These are phyloP conservation scores for Coriaria nepalensis DNA, from an alignment of 306 rosid genomes.

Conservation along the genomic window DNA sequence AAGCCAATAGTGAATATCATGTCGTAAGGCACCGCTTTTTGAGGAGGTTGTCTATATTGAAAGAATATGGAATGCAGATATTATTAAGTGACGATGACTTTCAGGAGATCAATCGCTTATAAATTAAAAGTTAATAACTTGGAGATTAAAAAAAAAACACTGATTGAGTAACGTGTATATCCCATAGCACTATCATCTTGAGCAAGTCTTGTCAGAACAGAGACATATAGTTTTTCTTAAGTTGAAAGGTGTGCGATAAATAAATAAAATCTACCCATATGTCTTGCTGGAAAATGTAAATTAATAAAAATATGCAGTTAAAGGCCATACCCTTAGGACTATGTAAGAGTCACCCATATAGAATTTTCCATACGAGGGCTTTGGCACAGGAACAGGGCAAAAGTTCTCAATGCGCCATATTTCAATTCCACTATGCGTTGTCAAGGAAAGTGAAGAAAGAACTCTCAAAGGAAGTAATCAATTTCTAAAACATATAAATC, in stretches of 20 bases:
- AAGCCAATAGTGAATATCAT: conserved; percentile 82
- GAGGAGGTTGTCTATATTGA: conserved; percentile 46
- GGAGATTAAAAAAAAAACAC: too few relatives aligned
- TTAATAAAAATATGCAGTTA: too few relatives aligned
- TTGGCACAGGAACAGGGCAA: conserved; percentile 16
- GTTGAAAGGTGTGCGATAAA: too few relatives aligned
- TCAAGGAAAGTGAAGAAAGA: neutral
- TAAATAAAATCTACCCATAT: neutral
- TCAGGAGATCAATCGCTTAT: neutral
- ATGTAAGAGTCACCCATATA: conserved; percentile 16
- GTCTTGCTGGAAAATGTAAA: too few relatives aligned
- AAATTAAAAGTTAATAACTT: too few relatives aligned
- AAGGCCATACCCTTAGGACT: conserved; percentile 6
- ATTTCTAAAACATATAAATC: too few relatives aligned
- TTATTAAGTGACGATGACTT: neutral
- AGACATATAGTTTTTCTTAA: too few relatives aligned
- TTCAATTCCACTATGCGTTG: conserved; percentile 10
- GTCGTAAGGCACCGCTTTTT: conserved; percentile 67
- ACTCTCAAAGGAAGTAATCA: too few relatives aligned
- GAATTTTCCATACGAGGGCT: conserved; percentile 9
- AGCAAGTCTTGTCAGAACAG: too few relatives aligned
- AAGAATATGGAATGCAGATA: conserved; percentile 2
- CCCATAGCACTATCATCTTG: too few relatives aligned
- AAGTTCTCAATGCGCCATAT: conserved; percentile 19
- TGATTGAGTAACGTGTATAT: too few relatives aligned